phyloP scores from a whole-genome alignment of 306 rosid species.

The Carpinus viminea region DNA sequence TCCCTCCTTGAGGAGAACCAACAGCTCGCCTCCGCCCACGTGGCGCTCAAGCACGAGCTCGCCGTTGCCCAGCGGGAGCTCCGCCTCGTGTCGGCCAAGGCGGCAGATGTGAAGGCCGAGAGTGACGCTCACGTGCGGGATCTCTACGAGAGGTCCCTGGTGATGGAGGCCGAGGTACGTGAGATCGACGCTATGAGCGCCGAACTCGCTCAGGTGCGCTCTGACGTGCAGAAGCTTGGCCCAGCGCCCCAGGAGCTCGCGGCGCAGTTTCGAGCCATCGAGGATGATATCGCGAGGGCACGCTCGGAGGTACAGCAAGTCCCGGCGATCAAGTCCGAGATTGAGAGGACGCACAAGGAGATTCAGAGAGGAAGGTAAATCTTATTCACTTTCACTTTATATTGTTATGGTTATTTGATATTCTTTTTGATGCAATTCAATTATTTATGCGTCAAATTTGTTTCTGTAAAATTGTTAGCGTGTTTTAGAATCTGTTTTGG shows the following conservation, averaged over 20 bases:
- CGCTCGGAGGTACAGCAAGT: constrained; percentile 46
- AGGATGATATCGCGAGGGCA: constrained; percentile 41
- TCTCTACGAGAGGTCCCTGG: constrained; percentile 69
- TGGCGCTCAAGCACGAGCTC: constrained; percentile 83
- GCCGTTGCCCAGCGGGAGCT: constrained; percentile 59
- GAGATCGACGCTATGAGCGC: constrained; percentile 50
- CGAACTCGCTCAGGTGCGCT: constrained; percentile 60
- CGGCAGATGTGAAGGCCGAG: constrained; percentile 55
- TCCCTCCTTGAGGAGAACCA: constrained; percentile 74
- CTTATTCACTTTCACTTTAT: neutral
- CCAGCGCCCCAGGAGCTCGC: constrained; percentile 48
- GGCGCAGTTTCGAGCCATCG: constrained; percentile 45
- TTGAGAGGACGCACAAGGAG: constrained; percentile 56
- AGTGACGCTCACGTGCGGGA: constrained; percentile 71
- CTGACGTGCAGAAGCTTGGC: constrained; percentile 47
- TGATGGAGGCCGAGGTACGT: constrained; percentile 72
- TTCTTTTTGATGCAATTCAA: neutral
- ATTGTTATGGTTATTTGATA: neutral
- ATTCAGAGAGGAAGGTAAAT: constrained; percentile 81
- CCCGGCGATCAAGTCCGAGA: constrained; percentile 50
- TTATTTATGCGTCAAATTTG: too few relatives aligned
- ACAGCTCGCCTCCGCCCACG: constrained; percentile 81
- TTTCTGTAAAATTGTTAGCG: too few relatives aligned
- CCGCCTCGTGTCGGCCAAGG: constrained; percentile 50
- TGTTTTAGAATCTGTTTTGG: too few relatives aligned